A percentile compares a stretch with the other conserved stretches of the same genome.
These are phyloP conservation scores for Macrolepiota albuminosa DNA, from an alignment of 768 basidiomycete genomes.

Conservation along the genomic window DNA sequence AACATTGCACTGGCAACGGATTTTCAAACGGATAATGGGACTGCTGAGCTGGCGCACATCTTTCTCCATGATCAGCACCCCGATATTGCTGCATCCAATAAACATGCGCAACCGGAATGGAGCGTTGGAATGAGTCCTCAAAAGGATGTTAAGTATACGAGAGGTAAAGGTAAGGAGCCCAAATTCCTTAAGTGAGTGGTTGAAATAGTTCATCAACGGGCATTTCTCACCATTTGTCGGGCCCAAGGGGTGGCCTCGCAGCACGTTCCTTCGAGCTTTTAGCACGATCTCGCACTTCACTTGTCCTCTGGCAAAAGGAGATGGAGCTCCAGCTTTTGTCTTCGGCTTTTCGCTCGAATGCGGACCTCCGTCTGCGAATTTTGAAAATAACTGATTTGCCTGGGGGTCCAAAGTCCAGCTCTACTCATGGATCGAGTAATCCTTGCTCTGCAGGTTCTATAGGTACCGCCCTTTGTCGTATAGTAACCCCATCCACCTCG, in stretches of 20 bases:
- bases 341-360: slow-evolving; percentile 23
- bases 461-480: slow-evolving; percentile 39
- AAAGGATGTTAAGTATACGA: slow-evolving; percentile 31
- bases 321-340: slow-evolving; percentile 29
- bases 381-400: slow-evolving; percentile 35
- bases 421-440: slow-evolving; percentile 23
- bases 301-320: slow-evolving; percentile 50
- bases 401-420: slow-evolving; percentile 18
- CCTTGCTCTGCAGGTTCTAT: slow-evolving; percentile 20
- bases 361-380: slow-evolving; percentile 43
- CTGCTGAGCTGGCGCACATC: slow-evolving; percentile 48
- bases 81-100: slow-evolving; percentile 23
- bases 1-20: slow-evolving; percentile 49
- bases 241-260: slow-evolving; percentile 52
- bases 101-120: slow-evolving; percentile 32
- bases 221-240: neutral
- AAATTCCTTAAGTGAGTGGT: slow-evolving; percentile 44
- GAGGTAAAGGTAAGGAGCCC: slow-evolving; percentile 30
- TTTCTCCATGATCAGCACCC: slow-evolving; percentile 45
- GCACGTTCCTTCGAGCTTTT: slow-evolving; percentile 41
- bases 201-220: neutral
- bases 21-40: slow-evolving; percentile 43
- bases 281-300: slow-evolving; percentile 38
- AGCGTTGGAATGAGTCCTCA: slow-evolving; percentile 57
- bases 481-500: slow-evolving; percentile 19